A percentile compares a stretch with the other conserved stretches of the same genome.
These are phyloP conservation scores for Aspergillus campestris DNA, from an alignment of 495 filamentous ascomycete genomes.

Conservation along the genomic window DNA sequence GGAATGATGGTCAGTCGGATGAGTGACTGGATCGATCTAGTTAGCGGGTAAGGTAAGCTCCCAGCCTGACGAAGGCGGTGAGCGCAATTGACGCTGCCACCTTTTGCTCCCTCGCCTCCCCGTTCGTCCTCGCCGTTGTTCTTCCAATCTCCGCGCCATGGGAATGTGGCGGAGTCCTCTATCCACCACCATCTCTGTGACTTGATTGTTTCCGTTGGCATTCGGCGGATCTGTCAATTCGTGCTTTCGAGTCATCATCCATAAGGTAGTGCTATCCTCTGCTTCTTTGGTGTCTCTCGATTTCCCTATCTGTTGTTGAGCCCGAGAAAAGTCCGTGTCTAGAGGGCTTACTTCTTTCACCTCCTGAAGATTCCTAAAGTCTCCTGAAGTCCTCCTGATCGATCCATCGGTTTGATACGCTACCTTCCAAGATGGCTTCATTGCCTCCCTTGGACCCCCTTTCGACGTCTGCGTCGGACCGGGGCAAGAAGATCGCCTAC, in stretches of 20 bases:
- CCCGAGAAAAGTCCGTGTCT: conserved; percentile 14
- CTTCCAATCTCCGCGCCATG: conserved; percentile 6
- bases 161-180: conserved; percentile 6
- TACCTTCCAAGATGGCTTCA: conserved; percentile 26
- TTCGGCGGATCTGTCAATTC: neutral
- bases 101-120: conserved; percentile 11
- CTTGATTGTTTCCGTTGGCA: neutral
- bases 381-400: too few relatives aligned
- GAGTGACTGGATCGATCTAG: too few relatives aligned
- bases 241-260: neutral
- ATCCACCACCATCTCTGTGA: conserved; percentile 3
- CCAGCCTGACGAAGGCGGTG: conserved; percentile 21
- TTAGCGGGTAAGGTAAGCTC: conserved; percentile 3
- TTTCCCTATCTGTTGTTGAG: neutral
- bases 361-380: too few relatives aligned
- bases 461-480: conserved; percentile 39
- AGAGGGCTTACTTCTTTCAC: neutral
- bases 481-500: conserved; percentile 78
- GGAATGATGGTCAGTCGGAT: conserved; percentile 7
- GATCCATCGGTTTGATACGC: neutral
- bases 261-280: neutral
- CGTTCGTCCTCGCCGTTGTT: conserved; percentile 11
- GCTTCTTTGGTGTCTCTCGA: neutral
- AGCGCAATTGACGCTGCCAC: conserved; percentile 9
- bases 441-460: conserved; percentile 46